Evolutionary conservation across 1,284 basidiomycete species (phyloP).

Genomic region (Veloporphyrellus conicus): DNA sequence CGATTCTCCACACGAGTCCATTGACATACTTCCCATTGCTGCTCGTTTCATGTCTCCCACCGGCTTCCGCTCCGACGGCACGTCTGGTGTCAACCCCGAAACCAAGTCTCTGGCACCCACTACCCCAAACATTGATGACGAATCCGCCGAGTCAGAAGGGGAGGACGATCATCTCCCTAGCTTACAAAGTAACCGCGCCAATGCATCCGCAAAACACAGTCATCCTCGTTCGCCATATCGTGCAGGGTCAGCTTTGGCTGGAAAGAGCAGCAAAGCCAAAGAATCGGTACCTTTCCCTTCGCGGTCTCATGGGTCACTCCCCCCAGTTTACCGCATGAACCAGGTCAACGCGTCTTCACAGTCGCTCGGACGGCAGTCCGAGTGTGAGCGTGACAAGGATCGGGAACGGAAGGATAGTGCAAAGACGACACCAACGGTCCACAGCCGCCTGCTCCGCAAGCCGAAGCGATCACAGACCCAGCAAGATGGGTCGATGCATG

Average conservation of each 20-base stretch:
- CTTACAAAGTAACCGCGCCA: slow-evolving; percentile 42
- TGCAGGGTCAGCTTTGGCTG: slow-evolving; percentile 41
- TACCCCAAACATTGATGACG: slow-evolving; percentile 64
- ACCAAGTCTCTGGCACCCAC: slow-evolving; percentile 37
- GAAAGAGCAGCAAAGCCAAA: slow-evolving; percentile 33
- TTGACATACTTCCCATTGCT: slow-evolving; percentile 81
- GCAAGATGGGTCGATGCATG: slow-evolving; percentile 45
- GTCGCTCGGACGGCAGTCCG: slow-evolving; percentile 62
- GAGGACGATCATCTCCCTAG: slow-evolving; percentile 52
- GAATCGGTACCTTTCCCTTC: slow-evolving; percentile 67
- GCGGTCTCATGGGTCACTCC: slow-evolving; percentile 75
- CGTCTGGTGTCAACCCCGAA: slow-evolving; percentile 37
- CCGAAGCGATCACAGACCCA: slow-evolving; percentile 60
- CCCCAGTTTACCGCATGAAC: slow-evolving; percentile 55
- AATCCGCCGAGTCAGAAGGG: slow-evolving; percentile 67
- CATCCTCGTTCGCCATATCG: slow-evolving; percentile 78
- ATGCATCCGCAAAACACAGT: slow-evolving; percentile 50
- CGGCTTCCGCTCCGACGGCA: slow-evolving; percentile 50
- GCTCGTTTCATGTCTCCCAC: slow-evolving; percentile 83
- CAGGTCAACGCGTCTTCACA: slow-evolving; percentile 58
- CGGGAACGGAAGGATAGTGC: slow-evolving; percentile 49
- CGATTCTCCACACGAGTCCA: slow-evolving; percentile 63
- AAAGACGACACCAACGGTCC: slow-evolving; percentile 38
- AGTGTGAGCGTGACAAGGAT: slow-evolving; percentile 51
- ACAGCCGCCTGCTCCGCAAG: slow-evolving; percentile 57